Conservation (phyloP, 176 grass and related monocot genomes). For the Eleusine indica region DNA sequence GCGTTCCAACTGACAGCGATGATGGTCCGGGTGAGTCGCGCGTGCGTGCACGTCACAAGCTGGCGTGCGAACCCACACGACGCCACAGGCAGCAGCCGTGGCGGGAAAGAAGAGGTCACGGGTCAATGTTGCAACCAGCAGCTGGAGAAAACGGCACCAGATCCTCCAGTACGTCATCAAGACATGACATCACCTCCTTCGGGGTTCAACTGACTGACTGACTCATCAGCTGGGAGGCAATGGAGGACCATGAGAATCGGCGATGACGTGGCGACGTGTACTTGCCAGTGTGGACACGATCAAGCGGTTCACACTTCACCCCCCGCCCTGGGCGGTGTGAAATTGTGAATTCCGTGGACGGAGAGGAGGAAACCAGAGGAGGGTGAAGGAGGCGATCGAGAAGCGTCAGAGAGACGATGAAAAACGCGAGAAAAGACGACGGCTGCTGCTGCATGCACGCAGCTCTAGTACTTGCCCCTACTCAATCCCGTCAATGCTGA, state of each 20-base stretch:
- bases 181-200: too few relatives aligned
- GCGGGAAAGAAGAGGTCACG: constrained; percentile 1
- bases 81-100: not conserved
- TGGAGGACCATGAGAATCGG: not conserved
- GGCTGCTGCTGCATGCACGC: constrained; percentile 19
- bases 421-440: constrained; percentile 10
- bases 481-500: not conserved
- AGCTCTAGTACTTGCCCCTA: not conserved
- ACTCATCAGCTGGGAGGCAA: not conserved
- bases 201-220: too few relatives aligned
- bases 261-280: constrained; percentile 34
- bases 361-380: not conserved
- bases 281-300: constrained; percentile 35
- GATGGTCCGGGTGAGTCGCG: not conserved
- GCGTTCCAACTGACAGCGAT: constrained; percentile 22
- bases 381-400: not conserved
- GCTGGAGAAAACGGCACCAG: not conserved
- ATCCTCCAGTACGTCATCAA: not conserved
- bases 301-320: constrained; percentile 36
- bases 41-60: constrained; percentile 40
- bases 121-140: constrained; percentile 34
- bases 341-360: constrained; percentile 8
- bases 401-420: constrained; percentile 24
- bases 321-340: constrained; percentile 31
- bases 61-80: constrained; percentile 8